These are phyloP conservation scores for Puccinellia tenuiflora DNA, from an alignment of 176 grass and related monocot genomes.

Conservation along the genomic window DNA sequence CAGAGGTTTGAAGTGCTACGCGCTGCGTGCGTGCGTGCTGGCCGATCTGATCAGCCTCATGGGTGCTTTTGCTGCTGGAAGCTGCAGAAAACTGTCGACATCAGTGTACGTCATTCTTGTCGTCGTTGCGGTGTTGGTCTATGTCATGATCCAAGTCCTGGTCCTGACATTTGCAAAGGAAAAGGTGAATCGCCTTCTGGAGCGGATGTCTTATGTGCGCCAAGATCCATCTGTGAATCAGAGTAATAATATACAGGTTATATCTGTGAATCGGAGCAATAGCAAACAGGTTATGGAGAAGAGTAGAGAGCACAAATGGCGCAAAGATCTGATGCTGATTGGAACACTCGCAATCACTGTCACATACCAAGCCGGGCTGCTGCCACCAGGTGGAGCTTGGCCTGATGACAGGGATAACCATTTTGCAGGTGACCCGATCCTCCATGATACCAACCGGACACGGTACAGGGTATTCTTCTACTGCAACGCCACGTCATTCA, in stretches of 20 bases:
- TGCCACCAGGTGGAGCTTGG: background rate
- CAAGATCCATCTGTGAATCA: background rate
- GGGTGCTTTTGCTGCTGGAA: slow-evolving; percentile 41
- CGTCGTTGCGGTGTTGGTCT: slow-evolving; percentile 18
- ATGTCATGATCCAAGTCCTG: slow-evolving; percentile 22
- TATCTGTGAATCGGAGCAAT: background rate
- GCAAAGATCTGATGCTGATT: slow-evolving; percentile 52
- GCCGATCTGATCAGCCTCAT: slow-evolving; percentile 44
- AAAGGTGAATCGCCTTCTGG: background rate
- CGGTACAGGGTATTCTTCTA: slow-evolving; percentile 44
- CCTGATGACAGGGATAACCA: background rate
- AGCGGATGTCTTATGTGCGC: background rate
- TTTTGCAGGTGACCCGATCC: slow-evolving; percentile 30
- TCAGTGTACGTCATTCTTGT: slow-evolving; percentile 45
- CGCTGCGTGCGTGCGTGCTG: slow-evolving; percentile 19
- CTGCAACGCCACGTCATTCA: slow-evolving; percentile 35
- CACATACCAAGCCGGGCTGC: slow-evolving; percentile 19
- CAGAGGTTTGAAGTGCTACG: background rate
- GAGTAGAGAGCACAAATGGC: slow-evolving; percentile 37
- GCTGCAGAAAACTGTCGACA: slow-evolving; percentile 29
- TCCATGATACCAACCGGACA: slow-evolving; percentile 22
- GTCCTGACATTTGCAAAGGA: slow-evolving; percentile 36
- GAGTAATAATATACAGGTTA: background rate
- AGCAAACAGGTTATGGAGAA: background rate
- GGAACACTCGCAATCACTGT: slow-evolving; percentile 43